phyloP scores from a whole-genome alignment of 805 yeast species.

The Pichia nanzhaoensis region DNA sequence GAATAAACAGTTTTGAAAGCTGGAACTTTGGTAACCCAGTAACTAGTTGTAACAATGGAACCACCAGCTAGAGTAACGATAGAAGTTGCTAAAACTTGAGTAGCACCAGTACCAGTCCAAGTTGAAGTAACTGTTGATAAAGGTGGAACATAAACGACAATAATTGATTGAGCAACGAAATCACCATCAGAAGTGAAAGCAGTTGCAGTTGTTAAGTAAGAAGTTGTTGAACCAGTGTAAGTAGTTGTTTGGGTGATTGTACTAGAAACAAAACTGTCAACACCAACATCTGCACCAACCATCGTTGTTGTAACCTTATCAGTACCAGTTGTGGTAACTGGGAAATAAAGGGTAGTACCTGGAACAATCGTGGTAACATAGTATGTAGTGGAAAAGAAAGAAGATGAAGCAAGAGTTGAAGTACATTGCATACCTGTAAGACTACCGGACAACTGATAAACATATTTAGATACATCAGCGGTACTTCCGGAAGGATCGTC shows the following conservation, averaged over 20 bases:
- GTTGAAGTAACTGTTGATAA: neutral
- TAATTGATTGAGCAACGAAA: neutral
- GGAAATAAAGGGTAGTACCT: conserved; percentile 4
- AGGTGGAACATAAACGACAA: neutral
- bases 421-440: conserved; percentile 1
- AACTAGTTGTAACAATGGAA: neutral
- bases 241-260: neutral
- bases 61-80: neutral
- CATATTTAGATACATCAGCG: conserved; percentile 1
- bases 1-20: neutral
- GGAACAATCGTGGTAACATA: conserved; percentile 2
- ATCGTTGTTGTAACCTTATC: neutral
- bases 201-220: neutral
- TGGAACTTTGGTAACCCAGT: neutral
- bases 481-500: conserved; percentile 11
- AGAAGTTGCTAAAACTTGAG: neutral
- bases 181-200: neutral
- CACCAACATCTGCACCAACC: neutral
- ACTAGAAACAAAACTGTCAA: neutral
- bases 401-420: neutral
- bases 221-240: neutral
- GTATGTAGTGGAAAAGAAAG: conserved; percentile 2
- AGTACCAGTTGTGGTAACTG: neutral
- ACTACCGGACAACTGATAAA: conserved; percentile 8
- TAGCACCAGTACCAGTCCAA: neutral